Percentiles rank a stretch among this genome's conserved stretches.
phyloP scores from a whole-genome alignment of 257 asterid genomes.

The Hygrophila difformis region DNA sequence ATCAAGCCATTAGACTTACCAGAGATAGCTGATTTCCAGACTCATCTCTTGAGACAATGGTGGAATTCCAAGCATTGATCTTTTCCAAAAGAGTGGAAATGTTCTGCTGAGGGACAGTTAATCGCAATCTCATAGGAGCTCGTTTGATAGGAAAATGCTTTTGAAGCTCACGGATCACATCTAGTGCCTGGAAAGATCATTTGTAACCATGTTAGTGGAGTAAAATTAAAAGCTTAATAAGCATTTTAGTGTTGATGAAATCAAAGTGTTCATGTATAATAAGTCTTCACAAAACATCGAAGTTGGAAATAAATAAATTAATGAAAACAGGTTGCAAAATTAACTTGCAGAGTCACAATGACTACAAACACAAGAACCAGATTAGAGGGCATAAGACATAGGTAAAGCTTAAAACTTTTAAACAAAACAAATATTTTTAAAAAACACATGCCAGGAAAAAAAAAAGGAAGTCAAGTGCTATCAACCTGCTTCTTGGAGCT shows the following conservation, averaged over 20 bases:
- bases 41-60: conserved; percentile 38
- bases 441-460: not conserved
- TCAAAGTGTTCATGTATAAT: not conserved
- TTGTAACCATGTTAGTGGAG: conserved; percentile 8
- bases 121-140: conserved; percentile 82
- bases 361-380: too few relatives aligned
- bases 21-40: conserved; percentile 40
- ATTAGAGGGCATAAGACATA: too few relatives aligned
- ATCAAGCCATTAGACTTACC: conserved; percentile 30
- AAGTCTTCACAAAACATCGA: conserved; percentile 1
- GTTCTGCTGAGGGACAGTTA: conserved; percentile 34
- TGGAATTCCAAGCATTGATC: conserved; percentile 44
- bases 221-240: not conserved
- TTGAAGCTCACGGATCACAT: conserved; percentile 88
- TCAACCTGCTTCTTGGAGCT: conserved; percentile 93
- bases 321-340: not conserved
- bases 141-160: conserved; percentile 84
- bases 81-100: conserved; percentile 32
- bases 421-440: too few relatives aligned
- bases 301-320: not conserved
- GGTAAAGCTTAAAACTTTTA: too few relatives aligned
- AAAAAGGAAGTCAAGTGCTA: not conserved
- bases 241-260: too few relatives aligned
- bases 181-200: conserved; percentile 59
- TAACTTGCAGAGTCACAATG: too few relatives aligned